These are phyloP conservation scores for Salix arbutifolia DNA, from an alignment of 345 rosid genomes.

Conservation along the genomic window DNA sequence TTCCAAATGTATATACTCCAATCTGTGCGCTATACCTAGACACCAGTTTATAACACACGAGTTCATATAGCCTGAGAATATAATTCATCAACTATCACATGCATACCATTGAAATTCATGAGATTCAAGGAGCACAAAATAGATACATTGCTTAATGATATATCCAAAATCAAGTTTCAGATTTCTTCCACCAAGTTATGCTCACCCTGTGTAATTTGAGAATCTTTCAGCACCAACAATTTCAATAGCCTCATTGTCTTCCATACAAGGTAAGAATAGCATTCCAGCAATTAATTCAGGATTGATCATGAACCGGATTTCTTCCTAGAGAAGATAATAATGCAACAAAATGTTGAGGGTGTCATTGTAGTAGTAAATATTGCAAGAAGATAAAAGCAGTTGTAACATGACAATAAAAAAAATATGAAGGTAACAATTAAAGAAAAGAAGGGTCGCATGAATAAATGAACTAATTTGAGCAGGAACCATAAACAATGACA, in stretches of 20 bases:
- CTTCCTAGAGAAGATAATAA: slow-evolving; percentile 55
- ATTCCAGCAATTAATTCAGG: slow-evolving; percentile 90
- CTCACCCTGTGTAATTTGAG: slow-evolving; percentile 83
- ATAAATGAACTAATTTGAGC: neutral
- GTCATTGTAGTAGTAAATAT: neutral
- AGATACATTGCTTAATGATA: neutral
- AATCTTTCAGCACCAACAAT: slow-evolving; percentile 84
- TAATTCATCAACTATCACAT: neutral
- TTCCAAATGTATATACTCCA: neutral
- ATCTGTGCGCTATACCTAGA: neutral
- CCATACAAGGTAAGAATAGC: slow-evolving; percentile 91
- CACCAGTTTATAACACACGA: neutral
- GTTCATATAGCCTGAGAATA: neutral
- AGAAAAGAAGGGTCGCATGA: neutral
- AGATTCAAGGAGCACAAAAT: neutral
- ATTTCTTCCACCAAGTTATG: neutral
- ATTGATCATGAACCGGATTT: slow-evolving; percentile 91
- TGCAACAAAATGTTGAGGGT: neutral
- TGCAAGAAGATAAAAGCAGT: neutral
- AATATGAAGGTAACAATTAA: slow-evolving; percentile 1
- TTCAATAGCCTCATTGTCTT: slow-evolving; percentile 81
- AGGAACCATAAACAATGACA: neutral
- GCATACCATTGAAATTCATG: neutral
- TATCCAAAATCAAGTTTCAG: neutral
- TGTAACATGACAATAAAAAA: neutral